Percentiles rank a stretch among this genome's conserved stretches.
These are phyloP conservation scores for Chenopodium album DNA, from an alignment of 148 eudicot genomes.

Conservation along the genomic window DNA sequence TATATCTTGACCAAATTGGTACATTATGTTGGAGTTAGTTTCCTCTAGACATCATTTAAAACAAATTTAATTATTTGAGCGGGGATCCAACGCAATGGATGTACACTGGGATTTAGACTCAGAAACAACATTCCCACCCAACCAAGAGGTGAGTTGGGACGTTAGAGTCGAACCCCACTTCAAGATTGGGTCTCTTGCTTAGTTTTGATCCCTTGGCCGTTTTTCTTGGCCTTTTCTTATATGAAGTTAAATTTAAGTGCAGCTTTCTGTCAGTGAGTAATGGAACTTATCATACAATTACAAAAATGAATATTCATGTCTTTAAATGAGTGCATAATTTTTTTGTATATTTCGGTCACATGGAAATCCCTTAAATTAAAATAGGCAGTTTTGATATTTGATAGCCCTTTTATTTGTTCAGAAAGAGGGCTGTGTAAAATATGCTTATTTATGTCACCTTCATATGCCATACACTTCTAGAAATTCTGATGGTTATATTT, in stretches of 20 bases:
- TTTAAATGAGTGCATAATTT: neutral
- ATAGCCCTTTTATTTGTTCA: neutral
- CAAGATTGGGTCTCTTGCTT: neutral
- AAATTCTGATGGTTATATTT: constrained; percentile 21
- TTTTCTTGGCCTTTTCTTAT: neutral
- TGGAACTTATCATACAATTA: too few species aligned
- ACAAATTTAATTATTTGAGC: neutral
- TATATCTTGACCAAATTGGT: neutral
- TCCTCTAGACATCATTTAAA: neutral
- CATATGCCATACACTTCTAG: neutral
- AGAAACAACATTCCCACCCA: neutral
- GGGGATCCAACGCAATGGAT: neutral
- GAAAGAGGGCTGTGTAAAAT: neutral
- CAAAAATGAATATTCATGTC: neutral
- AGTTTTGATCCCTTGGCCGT: neutral
- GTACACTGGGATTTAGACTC: neutral
- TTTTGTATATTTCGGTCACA: too few species aligned
- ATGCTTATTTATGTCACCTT: neutral
- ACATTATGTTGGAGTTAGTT: neutral
- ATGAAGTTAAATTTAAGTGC: neutral
- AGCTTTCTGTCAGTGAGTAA: neutral
- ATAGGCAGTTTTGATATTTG: neutral
- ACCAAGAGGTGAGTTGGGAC: neutral
- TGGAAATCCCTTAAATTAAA: too few species aligned
- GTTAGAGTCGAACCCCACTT: neutral